Evolutionary conservation across 352 stramenopile genomes (phyloP), one percentile per base, ranked within the genome.

Genomic region (Globisporangium lucens): DNA sequence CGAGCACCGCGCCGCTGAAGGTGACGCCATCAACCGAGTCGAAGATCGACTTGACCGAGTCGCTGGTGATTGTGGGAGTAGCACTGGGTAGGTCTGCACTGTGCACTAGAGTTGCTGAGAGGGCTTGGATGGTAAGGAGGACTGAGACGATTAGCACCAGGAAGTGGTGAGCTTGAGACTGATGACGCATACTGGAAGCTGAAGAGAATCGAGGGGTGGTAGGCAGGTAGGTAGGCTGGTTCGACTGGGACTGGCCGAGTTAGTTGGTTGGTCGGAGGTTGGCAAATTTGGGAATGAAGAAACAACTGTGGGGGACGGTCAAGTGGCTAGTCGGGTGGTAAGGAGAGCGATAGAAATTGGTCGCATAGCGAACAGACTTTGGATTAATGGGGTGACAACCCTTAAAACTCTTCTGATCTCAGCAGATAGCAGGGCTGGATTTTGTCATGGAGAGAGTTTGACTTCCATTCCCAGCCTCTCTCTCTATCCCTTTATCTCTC

Each of bases 1-100:
- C 65, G 12, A 87, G n/a, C 22, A 89, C 52, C 15, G 61, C 73
- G 1, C 73, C 73, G 10, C 72, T 72, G n/a, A 79, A n/a, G 27
- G 71, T 74, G 53, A 87, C 49, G 2, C 75, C 69, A 17, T 81
- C 56, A 10, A 69, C 69, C 55, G 75, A 79, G 57, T 71, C 64
- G 62, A 85, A 75, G 20, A 87, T 71, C 2, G 77, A 76, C 70
- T 22, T 6, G 72, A 63, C 68, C 0, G 61, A 41, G 13, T 65
- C 69, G 15, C 51, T 65, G 52, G 30, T 13, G 36, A 38, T 20
- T 15, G 61, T 4, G 36, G 36, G 15, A 4, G 33, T 33, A 17
- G 56, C 24, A 49, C 41, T 9, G 15, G 13, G 22, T 22, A 47
- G 36, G 20, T 49, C 41, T 49, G 41, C 41, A 24, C 35, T 36